A percentile compares a stretch with the other conserved stretches of the same genome.
These are phyloP conservation scores for Sapria himalayana DNA, from an alignment of 345 rosid genomes.

Conservation along the genomic window DNA sequence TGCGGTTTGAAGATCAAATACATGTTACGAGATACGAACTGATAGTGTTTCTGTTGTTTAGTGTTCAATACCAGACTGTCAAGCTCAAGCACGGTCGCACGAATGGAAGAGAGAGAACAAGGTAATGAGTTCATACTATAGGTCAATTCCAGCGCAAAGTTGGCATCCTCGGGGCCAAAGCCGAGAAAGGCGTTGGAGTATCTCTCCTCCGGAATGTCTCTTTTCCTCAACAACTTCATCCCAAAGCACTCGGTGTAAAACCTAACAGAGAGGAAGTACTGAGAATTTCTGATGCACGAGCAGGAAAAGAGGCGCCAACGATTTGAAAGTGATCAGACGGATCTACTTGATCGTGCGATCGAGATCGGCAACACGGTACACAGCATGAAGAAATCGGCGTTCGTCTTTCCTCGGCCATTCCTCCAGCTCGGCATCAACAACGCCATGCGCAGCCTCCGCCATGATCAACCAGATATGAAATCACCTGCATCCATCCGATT, in stretches of 20 bases:
- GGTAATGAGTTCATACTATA: constrained; percentile 29
- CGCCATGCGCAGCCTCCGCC: constrained; percentile 33
- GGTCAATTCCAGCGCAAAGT: constrained; percentile 70
- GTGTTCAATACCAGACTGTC: no score
- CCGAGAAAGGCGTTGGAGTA: constrained; percentile 88
- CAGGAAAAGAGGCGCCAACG: background rate
- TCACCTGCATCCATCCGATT: no score
- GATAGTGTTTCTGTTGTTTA: no score
- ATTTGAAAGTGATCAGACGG: background rate
- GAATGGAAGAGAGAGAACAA: constrained; percentile 1
- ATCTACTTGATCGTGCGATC: constrained; percentile 68
- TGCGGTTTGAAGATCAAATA: no score
- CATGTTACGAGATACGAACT: no score
- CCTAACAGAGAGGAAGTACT: constrained; percentile 13
- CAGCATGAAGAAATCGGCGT: constrained; percentile 74
- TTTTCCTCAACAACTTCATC: constrained; percentile 74
- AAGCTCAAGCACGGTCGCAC: background rate
- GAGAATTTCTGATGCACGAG: background rate
- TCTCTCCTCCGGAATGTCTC: constrained; percentile 82
- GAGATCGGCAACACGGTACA: constrained; percentile 80
- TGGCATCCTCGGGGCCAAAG: constrained; percentile 62
- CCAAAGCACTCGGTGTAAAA: constrained; percentile 86
- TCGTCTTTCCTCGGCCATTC: constrained; percentile 87
- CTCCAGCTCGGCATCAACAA: constrained; percentile 31
- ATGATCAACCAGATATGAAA: constrained; percentile 9